A percentile compares a stretch with the other conserved stretches of the same genome.
phyloP scores from a whole-genome alignment of 2,329 filamentous ascomycete genomes.

The Neofusicoccum umdonicola region DNA sequence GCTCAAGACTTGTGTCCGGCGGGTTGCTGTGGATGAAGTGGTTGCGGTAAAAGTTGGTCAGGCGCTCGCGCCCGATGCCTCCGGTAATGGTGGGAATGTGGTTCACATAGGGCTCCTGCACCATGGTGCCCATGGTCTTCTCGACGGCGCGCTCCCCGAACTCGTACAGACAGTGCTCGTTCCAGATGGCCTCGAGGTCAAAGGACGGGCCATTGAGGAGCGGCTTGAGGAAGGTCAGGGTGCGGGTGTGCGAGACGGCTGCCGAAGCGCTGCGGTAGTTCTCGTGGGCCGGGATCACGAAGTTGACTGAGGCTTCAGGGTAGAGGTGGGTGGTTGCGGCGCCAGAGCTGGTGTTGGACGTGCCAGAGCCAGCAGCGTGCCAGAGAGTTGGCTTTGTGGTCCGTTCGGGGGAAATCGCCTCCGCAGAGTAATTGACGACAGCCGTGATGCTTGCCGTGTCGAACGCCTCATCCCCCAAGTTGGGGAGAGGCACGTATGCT shows the following conservation, averaged over 20 bases:
- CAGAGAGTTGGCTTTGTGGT: neutral
- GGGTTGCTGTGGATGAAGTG: slow-evolving; percentile 77
- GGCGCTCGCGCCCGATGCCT: slow-evolving; percentile 62
- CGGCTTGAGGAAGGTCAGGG: slow-evolving; percentile 63
- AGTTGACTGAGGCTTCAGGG: slow-evolving; percentile 23
- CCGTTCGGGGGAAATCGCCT: neutral
- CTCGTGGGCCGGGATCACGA: slow-evolving; percentile 51
- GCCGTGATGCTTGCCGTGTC: neutral
- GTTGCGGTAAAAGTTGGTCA: slow-evolving; percentile 68
- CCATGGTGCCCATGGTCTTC: slow-evolving; percentile 79
- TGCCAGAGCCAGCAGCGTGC: neutral
- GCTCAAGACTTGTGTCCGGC: slow-evolving; percentile 62
- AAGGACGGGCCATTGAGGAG: slow-evolving; percentile 64
- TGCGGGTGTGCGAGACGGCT: slow-evolving; percentile 64
- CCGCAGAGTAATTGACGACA: neutral
- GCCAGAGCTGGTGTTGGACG: neutral
- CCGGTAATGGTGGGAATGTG: slow-evolving; percentile 69
- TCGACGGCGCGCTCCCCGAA: slow-evolving; percentile 67
- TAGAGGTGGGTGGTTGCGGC: slow-evolving; percentile 4
- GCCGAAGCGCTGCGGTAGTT: slow-evolving; percentile 56
- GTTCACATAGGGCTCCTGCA: slow-evolving; percentile 75
- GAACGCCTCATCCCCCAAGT: neutral
- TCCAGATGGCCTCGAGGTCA: slow-evolving; percentile 75
- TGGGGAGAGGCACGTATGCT: neutral
- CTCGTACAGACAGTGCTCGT: slow-evolving; percentile 71